Base-by-base conservation (phyloP, 1,139 yeast species). In the Suhomyces maxii region DNA sequence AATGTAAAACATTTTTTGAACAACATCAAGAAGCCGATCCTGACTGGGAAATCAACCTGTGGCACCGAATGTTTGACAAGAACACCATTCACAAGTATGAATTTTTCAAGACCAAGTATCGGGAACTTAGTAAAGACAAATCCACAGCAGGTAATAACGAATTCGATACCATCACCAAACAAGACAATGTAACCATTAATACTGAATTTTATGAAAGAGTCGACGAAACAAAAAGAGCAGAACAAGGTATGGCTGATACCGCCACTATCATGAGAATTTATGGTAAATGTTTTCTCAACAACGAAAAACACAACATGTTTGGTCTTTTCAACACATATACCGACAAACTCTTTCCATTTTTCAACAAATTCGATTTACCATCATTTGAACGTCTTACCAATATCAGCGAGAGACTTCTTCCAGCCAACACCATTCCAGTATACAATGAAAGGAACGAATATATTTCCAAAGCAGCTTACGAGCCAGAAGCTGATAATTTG, bases 221-320 rank as follows among this genome's bases (percentile, higher is more conserved):
- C 7, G 34, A 40, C 8, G 51, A 50, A 6, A 60, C 69, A 4
- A 37, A 46, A 14, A 32, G 41, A 0, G 54, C 60, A 1, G 69
- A 67, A 31, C 64, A 61, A 26, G 50, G 54, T 14, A 71, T 75
- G 76, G 76, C 74, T 1, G 79, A 75, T 52, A 53, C 67, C 2
- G 55, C 61, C 26, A 60, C 72, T 0, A 30, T 72, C 3, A 40
- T 70, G 46, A 47, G 80, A 37, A 45, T 71, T 2, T 74, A 60
- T 47, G 73, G 73, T 4, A 64, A 68, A 46, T 75, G 79, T 49
- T 75, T 68, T 51, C 39, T 69, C 31, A 50, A 55, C 6, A 43
- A 43, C 34, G 26, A 14, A 3, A 41, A 49, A 32, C 34, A 36
- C n/a, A 39, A 43, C 10, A 37, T 46, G 11, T 41, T 43, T 12